These are phyloP conservation scores for Myxozyma vanderwaltii DNA, from an alignment of 805 yeast species.

Conservation along the genomic window DNA sequence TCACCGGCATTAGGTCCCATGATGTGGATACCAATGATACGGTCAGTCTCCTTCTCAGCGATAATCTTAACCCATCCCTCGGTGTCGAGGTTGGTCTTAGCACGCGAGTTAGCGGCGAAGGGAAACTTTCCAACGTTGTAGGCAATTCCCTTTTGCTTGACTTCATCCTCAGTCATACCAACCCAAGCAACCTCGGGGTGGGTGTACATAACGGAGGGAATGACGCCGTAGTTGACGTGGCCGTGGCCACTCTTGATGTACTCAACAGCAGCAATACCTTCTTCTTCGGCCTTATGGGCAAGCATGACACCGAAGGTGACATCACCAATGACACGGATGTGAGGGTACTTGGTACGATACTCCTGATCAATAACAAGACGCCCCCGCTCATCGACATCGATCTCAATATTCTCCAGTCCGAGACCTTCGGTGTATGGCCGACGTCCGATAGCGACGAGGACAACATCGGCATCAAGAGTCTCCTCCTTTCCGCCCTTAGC, in stretches of 20 bases:
- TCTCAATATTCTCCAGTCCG: conserved; percentile 82
- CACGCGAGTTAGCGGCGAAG: conserved; percentile 98
- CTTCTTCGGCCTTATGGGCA: conserved; percentile 99
- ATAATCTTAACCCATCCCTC: conserved; percentile 96
- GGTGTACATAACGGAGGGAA: conserved; percentile 98
- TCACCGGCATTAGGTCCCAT: conserved; percentile 99
- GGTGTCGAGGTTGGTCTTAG: conserved; percentile 95
- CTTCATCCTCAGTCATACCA: conserved; percentile 93
- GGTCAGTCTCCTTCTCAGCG: conserved; percentile 96
- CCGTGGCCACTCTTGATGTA: conserved; percentile 92
- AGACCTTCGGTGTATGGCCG: conserved; percentile 93
- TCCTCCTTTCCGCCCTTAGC: conserved; percentile 82
- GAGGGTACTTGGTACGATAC: conserved; percentile 87
- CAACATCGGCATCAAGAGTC: conserved; percentile 82
- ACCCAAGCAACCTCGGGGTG: conserved; percentile 99
- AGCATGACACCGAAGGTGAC: conserved; percentile 98
- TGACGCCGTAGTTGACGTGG: conserved; percentile 96
- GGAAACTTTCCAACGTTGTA: conserved; percentile 98
- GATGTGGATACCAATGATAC: conserved; percentile 94
- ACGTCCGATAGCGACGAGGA: conserved; percentile 97
- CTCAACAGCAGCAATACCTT: conserved; percentile 98
- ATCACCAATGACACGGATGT: conserved; percentile 97
- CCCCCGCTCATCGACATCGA: conserved; percentile 89
- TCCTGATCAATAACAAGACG: conserved; percentile 92
- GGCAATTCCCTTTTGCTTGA: conserved; percentile 86